Conservation (phyloP, 2,329 filamentous ascomycete species). For the Aspergillus amoenus region DNA sequence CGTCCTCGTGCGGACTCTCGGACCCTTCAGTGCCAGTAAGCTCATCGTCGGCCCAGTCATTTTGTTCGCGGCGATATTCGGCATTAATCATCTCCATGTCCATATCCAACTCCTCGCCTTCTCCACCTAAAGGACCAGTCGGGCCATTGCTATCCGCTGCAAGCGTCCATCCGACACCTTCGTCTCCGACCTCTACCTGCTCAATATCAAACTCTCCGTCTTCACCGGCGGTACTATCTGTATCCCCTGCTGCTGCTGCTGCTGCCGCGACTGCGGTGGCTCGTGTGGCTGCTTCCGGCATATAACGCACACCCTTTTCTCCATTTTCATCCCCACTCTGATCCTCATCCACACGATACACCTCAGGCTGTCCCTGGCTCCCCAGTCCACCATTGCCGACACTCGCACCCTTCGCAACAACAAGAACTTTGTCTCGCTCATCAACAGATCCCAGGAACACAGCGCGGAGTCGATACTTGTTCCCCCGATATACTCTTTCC, state of each 20-base stretch:
- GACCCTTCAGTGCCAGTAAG: background rate
- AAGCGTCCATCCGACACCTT: background rate
- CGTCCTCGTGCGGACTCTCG: background rate
- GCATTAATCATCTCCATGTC: background rate
- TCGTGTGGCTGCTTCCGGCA: too few species aligned
- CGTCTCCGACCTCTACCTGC: background rate
- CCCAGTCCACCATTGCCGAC: background rate
- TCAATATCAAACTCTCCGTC: background rate
- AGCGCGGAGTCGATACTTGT: background rate
- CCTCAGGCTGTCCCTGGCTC: background rate
- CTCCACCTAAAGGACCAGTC: background rate
- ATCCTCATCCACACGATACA: background rate
- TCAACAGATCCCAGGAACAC: conserved; percentile 6
- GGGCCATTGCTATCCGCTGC: background rate
- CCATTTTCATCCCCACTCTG: background rate
- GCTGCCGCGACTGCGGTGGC: background rate
- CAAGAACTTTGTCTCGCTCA: conserved; percentile 11
- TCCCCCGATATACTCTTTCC: background rate
- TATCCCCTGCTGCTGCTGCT: background rate
- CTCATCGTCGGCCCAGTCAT: conserved; percentile 9
- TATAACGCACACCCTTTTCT: background rate
- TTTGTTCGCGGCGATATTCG: background rate
- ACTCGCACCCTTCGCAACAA: conserved; percentile 3
- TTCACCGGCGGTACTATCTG: background rate
- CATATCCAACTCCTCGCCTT: background rate